Conservation (phyloP, 106 monocot genomes). For the Vanilla planifolia region DNA sequence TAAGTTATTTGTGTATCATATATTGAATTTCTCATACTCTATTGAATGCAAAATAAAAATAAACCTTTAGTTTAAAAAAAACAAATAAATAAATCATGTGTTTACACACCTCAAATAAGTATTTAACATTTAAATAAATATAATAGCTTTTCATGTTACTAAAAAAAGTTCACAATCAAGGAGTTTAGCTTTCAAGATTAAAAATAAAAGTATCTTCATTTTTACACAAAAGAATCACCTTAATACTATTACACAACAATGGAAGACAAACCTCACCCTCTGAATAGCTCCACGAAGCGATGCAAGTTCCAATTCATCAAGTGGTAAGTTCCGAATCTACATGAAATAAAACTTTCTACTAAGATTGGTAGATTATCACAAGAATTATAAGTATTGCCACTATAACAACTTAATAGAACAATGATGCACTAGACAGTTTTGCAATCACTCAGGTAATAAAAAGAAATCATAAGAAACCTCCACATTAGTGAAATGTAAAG, state of each 20-base stretch:
- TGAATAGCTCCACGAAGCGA: slow-evolving; percentile 93
- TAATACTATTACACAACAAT: neutral
- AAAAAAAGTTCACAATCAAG: neutral
- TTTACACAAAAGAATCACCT: neutral
- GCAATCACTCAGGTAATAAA: neutral
- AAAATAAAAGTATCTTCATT: neutral
- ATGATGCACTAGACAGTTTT: slow-evolving; percentile 2
- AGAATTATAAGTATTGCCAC: neutral
- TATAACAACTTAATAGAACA: neutral
- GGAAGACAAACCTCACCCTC: slow-evolving; percentile 31
- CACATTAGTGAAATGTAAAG: slow-evolving; percentile 68
- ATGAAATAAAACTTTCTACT: slow-evolving; percentile 14
- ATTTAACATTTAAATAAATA: neutral
- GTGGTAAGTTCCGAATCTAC: slow-evolving; percentile 83
- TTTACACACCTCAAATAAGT: too few relatives aligned
- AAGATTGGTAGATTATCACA: slow-evolving; percentile 1
- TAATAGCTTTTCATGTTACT: neutral
- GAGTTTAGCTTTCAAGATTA: neutral
- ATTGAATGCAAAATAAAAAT: too few relatives aligned
- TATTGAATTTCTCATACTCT: too few relatives aligned
- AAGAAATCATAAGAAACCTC: slow-evolving; percentile 45
- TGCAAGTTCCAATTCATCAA: slow-evolving; percentile 98
- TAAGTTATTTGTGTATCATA: too few relatives aligned
- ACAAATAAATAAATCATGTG: too few relatives aligned
- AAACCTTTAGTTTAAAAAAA: too few relatives aligned